phyloP scores from a whole-genome alignment of 176 grass and related monocot species.

The Cenchrus americanus region DNA sequence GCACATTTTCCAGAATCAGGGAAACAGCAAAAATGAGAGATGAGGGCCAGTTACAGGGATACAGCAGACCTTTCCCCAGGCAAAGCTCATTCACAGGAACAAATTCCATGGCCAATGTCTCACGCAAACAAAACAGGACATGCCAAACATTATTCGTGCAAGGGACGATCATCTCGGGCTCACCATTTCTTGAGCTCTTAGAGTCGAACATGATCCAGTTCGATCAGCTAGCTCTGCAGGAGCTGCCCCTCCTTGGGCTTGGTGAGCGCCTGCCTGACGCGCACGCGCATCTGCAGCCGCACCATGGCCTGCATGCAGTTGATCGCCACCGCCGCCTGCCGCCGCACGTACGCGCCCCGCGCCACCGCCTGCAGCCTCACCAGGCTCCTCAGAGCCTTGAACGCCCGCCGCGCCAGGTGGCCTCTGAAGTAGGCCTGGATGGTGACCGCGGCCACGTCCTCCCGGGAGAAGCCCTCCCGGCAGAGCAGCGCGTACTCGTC shows the following conservation, averaged over 20 bases:
- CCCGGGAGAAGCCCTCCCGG: constrained; percentile 66
- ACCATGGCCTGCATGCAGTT: constrained; percentile 93
- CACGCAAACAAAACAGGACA: not conserved
- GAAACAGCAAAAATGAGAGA: not conserved
- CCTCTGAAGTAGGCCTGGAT: constrained; percentile 82
- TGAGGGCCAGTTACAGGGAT: not conserved
- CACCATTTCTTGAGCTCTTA: not conserved
- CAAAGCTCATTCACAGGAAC: not conserved
- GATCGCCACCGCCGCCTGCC: constrained; percentile 76
- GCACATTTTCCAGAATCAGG: constrained; percentile 6
- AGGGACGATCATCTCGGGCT: not conserved
- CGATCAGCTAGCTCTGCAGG: constrained; percentile 39
- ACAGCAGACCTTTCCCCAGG: constrained; percentile 12
- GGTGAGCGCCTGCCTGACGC: constrained; percentile 58
- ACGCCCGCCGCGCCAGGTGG: constrained; percentile 87
- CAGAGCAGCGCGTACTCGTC: constrained; percentile 70
- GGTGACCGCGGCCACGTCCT: constrained; percentile 78
- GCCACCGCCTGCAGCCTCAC: constrained; percentile 96
- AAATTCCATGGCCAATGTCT: not conserved
- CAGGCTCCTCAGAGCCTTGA: constrained; percentile 77
- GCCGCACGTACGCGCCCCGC: constrained; percentile 78
- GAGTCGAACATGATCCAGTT: not conserved
- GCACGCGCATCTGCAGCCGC: constrained; percentile 76
- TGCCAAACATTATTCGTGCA: not conserved
- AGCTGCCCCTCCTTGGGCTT: constrained; percentile 56